A percentile compares a stretch with the other conserved stretches of the same genome.
These are phyloP conservation scores for Ophiobolus disseminans DNA, from an alignment of 2,329 filamentous ascomycete species.

Conservation along the genomic window DNA sequence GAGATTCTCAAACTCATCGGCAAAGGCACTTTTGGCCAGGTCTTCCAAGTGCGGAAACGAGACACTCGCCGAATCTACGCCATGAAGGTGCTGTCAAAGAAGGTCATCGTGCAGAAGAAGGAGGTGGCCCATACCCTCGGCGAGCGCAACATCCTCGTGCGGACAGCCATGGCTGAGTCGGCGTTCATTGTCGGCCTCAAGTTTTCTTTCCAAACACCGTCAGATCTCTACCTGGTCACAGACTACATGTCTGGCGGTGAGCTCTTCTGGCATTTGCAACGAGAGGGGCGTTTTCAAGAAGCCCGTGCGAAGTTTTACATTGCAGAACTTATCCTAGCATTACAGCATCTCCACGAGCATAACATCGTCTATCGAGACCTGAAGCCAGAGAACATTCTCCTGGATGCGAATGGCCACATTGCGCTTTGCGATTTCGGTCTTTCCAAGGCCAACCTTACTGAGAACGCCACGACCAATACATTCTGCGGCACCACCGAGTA, in stretches of 20 bases:
- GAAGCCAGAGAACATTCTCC: constrained; percentile 95
- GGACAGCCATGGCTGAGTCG: constrained; percentile 93
- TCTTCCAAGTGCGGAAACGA: constrained; percentile 97
- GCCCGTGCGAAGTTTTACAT: constrained; percentile 98
- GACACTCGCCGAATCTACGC: constrained; percentile 96
- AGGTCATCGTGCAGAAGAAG: constrained; percentile 99
- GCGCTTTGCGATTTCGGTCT: constrained; percentile 96
- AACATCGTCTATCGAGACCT: constrained; percentile 98
- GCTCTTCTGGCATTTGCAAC: constrained; percentile 97
- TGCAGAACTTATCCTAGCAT: constrained; percentile 91
- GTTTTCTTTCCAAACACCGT: constrained; percentile 97
- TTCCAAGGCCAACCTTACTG: constrained; percentile 95
- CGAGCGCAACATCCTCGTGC: constrained; percentile 94
- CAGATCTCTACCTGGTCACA: constrained; percentile 96
- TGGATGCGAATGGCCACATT: constrained; percentile 97
- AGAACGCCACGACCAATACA: constrained; percentile 97
- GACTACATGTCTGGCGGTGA: constrained; percentile 99
- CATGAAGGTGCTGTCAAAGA: constrained; percentile 99
- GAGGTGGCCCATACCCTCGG: constrained; percentile 97
- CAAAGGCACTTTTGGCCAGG: constrained; percentile 97
- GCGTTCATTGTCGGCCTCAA: constrained; percentile 98
- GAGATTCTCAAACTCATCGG: constrained; percentile 95
- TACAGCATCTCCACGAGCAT: constrained; percentile 94
- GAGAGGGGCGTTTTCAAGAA: constrained; percentile 94
- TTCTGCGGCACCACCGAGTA: constrained; percentile 99